Base-by-base conservation (phyloP, 768 basidiomycete genomes). In the Naganishia randhawae region DNA sequence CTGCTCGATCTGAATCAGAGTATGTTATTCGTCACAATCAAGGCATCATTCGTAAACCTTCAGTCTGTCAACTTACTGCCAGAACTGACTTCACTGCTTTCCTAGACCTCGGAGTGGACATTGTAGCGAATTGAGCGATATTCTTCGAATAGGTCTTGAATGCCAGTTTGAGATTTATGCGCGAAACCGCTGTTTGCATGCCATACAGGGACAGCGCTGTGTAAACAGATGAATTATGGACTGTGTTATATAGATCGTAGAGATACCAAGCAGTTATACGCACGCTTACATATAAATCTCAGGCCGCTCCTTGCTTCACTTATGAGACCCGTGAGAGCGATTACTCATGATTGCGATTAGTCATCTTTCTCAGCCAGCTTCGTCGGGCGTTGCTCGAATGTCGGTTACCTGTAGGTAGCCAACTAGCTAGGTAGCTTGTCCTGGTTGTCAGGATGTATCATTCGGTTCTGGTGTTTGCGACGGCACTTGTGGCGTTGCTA, bases 61-160 rank as follows among this genome's bases (percentile, higher is more conserved):
- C n/a, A n/a, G 90, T 90, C 11, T 86, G 81, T 2, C 85, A 87
- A 76, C 91, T 90, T 19, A 88, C 81, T 0, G 93, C 88, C 13
- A 89, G 81, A 2, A 94, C 89, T 66, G 85, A 87, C 80, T 92
- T 89, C 70, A 86, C 75, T 25, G 92, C 88, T 37, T 37, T 52
- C 27, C 65, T 51, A 31, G 65, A 66, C 11, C 27, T 32, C 1
- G 25, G 33, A 17, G 61, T 42, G 1, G 61, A 63, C 61, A 63
- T 63, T 25, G 39, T 63, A 17, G n/a, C 27, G 61, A 48, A 48
- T 48, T 17, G 19, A n/a, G 61, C 22, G 61, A 41, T 35, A 19
- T 42, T 45, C 25, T 22, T 27, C 13, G 9, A 4, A 41, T 14
- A 42, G 22, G 41, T 16, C 29, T 16, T 45, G 41, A 10, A 19